phyloP scores from a whole-genome alignment of 2,329 filamentous ascomycete genomes.

The Colletotrichum euphorbiae region DNA sequence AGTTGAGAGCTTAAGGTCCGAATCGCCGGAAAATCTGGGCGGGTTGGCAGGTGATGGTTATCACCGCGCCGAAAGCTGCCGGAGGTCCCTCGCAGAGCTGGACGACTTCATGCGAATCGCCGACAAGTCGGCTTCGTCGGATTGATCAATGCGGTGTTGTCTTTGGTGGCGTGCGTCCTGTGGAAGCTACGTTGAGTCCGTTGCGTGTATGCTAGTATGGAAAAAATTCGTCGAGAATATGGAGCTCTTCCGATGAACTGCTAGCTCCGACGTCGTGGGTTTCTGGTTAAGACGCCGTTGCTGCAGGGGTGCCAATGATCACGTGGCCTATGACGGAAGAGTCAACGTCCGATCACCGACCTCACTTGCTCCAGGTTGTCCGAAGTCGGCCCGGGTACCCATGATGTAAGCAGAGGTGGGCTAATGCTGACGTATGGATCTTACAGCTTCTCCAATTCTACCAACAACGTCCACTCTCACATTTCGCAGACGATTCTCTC shows the following conservation, averaged over 20 bases:
- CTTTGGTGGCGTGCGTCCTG: conserved; percentile 27
- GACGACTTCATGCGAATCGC: background rate
- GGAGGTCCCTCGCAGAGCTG: conserved; percentile 13
- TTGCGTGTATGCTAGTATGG: conserved; percentile 11
- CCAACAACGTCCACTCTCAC: background rate
- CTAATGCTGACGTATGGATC: no score
- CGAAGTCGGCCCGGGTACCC: no score
- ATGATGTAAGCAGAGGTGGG: no score
- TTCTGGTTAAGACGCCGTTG: conserved; percentile 14
- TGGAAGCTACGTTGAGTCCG: conserved; percentile 12
- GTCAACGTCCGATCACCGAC: conserved; percentile 19
- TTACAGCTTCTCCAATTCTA: background rate
- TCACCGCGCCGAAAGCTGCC: conserved; percentile 13
- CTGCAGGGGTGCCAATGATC: background rate
- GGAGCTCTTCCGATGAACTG: conserved; percentile 34
- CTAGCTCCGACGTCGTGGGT: conserved; percentile 24
- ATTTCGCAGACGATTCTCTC: conserved; percentile 2
- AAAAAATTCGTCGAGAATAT: conserved; percentile 34
- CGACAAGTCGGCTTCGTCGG: conserved; percentile 2
- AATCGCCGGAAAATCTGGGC: conserved; percentile 32
- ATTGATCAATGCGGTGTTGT: conserved; percentile 6
- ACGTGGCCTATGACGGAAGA: conserved; percentile 16
- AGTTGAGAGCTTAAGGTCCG: conserved; percentile 27
- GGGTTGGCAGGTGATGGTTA: conserved; percentile 16
- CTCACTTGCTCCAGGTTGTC: no score